Conservation (phyloP, 2,329 filamentous ascomycete genomes). For the Calonectria pauciramosa region DNA sequence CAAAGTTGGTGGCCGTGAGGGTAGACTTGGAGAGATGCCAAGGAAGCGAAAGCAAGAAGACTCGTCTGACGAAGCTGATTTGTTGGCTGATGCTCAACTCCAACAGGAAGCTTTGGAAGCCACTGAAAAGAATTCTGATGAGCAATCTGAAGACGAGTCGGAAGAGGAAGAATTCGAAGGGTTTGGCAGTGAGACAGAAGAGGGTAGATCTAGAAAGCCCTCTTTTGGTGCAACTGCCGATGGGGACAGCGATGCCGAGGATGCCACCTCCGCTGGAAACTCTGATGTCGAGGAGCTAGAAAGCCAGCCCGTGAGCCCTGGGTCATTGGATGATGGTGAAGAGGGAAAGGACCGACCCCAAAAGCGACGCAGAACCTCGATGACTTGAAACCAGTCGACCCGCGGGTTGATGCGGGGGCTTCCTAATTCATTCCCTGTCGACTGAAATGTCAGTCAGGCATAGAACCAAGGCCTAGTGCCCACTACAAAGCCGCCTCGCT, state of each 20-base stretch:
- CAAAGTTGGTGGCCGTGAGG: slow-evolving; percentile 78
- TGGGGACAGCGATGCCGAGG: slow-evolving; percentile 57
- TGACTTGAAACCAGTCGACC: not conserved
- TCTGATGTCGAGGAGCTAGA: slow-evolving; percentile 55
- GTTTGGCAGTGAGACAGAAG: slow-evolving; percentile 53
- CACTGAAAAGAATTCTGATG: slow-evolving; percentile 49
- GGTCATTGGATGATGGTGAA: not conserved
- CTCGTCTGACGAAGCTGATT: slow-evolving; percentile 57
- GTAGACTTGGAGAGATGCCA: slow-evolving; percentile 87
- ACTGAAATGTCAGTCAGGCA: not conserved
- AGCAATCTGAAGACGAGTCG: slow-evolving; percentile 53
- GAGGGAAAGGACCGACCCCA: not conserved
- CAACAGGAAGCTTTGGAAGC: slow-evolving; percentile 44
- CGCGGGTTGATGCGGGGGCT: not conserved
- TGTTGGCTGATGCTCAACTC: slow-evolving; percentile 47
- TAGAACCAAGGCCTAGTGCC: not conserved
- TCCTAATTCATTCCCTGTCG: not conserved
- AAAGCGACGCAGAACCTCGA: slow-evolving; percentile 3
- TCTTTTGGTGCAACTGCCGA: slow-evolving; percentile 54
- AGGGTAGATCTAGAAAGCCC: slow-evolving; percentile 47
- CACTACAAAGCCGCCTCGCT: not conserved
- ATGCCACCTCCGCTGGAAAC: slow-evolving; percentile 46
- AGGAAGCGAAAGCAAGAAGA: slow-evolving; percentile 81
- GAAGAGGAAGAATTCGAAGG: slow-evolving; percentile 56
- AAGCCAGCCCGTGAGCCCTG: not conserved